Evolutionary conservation across 2,329 filamentous ascomycete genomes (phyloP).

Genomic region (Ceratocystis lukuohia): DNA sequence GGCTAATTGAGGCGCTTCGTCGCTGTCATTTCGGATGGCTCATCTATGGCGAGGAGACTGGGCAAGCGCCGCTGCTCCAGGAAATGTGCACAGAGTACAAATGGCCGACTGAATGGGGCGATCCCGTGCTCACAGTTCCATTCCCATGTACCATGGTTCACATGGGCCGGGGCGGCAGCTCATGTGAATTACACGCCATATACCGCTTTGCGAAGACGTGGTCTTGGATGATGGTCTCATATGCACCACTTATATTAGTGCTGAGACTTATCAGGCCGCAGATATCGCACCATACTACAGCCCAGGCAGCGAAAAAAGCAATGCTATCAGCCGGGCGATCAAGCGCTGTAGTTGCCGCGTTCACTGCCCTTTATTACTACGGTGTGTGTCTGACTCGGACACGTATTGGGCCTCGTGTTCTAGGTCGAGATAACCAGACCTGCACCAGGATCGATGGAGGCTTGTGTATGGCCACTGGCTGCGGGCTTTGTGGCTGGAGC

Average conservation of each 20-base stretch:
- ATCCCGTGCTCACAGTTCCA: constrained; percentile 54
- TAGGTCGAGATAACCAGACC: constrained; percentile 37
- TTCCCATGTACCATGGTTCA: constrained; percentile 77
- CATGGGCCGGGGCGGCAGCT: constrained; percentile 54
- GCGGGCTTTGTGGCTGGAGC: constrained; percentile 68
- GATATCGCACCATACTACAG: constrained; percentile 31
- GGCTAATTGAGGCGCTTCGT: constrained; percentile 61
- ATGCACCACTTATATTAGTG: constrained; percentile 61
- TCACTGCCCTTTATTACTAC: constrained; percentile 73
- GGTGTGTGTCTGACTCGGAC: constrained; percentile 67
- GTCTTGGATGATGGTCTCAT: constrained; percentile 61
- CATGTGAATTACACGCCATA: constrained; percentile 60
- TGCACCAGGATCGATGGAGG: constrained; percentile 43
- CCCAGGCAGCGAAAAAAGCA: constrained; percentile 37
- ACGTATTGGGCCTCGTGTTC: constrained; percentile 54
- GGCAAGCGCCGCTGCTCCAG: constrained; percentile 52
- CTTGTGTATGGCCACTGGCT: constrained; percentile 58
- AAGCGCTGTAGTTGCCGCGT: constrained; percentile 63
- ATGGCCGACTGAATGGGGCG: constrained; percentile 57
- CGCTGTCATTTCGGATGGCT: constrained; percentile 50
- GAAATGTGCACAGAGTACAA: constrained; percentile 59
- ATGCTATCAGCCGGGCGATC: constrained; percentile 52
- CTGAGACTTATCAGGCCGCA: constrained; percentile 35
- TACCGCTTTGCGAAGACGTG: constrained; percentile 56
- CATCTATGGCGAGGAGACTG: constrained; percentile 60